Base-by-base conservation (phyloP, 23 red algal genomes). In the Gracilaria gracilis region DNA sequence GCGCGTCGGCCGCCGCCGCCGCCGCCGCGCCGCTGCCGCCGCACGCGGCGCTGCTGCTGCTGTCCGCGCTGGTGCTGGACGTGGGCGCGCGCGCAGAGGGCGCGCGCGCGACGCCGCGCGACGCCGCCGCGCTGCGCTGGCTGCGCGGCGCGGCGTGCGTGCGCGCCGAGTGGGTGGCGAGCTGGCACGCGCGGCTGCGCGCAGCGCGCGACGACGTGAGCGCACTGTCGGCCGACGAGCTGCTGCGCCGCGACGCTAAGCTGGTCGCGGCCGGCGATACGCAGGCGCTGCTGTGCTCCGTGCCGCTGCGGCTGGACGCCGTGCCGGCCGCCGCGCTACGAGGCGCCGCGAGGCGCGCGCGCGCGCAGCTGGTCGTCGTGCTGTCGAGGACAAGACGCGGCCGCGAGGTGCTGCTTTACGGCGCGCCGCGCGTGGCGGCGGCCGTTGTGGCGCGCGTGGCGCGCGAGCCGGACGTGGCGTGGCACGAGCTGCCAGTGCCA, bases 201-300 rank as follows among this genome's bases (percentile, higher is more conserved):
- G 16, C 4, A 3, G 38, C 33, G 31, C 7, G 34, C 42, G 0
- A 42, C 38, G 67, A 73, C 17, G 67, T 73, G 67, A 44, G 38
- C 33, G 67, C 35, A 16, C 67, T 73, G 67, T 73, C 67, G 35
- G 38, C 67, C 36, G 20, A 2, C 19, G 23, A 73, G 9, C 35
- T 73, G 67, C 38, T 73, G 35, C 33, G 67, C 2, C 33, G 38
- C 35, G 67, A 73, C 67, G 23, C 28, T 16, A 73, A 73, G 35
- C 17, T 7, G 21, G 38, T 73, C 14, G 0, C 1, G 35, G 2
- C 1, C 21, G 5, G 21, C 35, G 67, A 20, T 35, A n/a, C 11
- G 35, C 13, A 1, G 20, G 67, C 20, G 67, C 0, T 40, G 33
- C 33, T 73, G 67, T 12, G 33, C 20, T 73, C 67, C 36, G 20